These are phyloP conservation scores for Thuja plicata DNA, from an alignment of 83 land plant genomes.

Conservation along the genomic window DNA sequence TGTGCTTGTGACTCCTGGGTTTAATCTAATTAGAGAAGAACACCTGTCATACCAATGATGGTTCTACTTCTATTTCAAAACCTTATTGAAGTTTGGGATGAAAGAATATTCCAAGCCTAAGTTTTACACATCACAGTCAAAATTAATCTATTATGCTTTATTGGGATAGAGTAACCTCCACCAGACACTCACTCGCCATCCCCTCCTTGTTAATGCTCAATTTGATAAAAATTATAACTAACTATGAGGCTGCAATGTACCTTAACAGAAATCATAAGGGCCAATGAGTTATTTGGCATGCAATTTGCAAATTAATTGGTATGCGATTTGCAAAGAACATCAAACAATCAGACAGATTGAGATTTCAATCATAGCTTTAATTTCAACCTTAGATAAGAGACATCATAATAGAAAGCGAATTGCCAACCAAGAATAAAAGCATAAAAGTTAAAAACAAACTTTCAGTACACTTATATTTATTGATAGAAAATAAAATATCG, in stretches of 20 bases:
- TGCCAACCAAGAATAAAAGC: not conserved
- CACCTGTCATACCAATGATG: not conserved
- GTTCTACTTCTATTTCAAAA: not conserved
- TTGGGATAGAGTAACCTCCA: not conserved
- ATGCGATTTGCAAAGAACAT: too few relatives aligned
- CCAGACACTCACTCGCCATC: not conserved
- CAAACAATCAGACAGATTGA: not conserved
- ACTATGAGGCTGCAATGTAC: too few relatives aligned
- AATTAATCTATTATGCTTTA: not conserved
- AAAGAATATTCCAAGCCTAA: not conserved
- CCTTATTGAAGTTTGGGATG: not conserved
- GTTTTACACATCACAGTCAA: not conserved
- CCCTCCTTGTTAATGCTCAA: not conserved
- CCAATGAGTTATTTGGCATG: too few relatives aligned
- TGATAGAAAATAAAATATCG: too few relatives aligned
- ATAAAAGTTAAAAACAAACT: not conserved
- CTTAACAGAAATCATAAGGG: too few relatives aligned
- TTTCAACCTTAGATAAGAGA: not conserved
- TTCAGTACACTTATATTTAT: not conserved
- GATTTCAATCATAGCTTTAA: not conserved
- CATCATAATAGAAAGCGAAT: not conserved
- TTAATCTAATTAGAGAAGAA: too few relatives aligned
- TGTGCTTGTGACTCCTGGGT: too few relatives aligned
- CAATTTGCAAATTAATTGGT: too few relatives aligned
- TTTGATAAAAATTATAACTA: too few relatives aligned